Evolutionary conservation across 768 basidiomycete genomes (phyloP).

Genomic region (Psilocybe azurescens): DNA sequence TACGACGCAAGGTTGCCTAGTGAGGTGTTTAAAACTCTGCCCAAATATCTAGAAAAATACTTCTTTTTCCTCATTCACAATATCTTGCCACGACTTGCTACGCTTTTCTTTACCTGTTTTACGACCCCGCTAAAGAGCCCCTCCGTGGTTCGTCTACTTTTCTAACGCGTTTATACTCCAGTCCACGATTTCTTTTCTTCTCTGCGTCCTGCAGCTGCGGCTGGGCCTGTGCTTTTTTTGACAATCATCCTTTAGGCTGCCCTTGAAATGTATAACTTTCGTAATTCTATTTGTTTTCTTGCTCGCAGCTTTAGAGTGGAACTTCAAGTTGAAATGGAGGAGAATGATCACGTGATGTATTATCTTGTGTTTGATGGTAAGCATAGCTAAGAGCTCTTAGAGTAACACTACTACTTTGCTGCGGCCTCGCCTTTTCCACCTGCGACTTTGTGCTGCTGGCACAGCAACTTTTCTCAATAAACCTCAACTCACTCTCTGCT

Average conservation of each 20-base stretch:
- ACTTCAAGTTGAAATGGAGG: neutral
- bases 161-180: neutral
- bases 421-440: slow-evolving; percentile 18
- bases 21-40: slow-evolving; percentile 13
- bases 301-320: neutral
- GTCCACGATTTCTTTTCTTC: neutral
- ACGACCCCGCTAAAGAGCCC: slow-evolving; percentile 5
- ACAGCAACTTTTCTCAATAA: slow-evolving; percentile 27
- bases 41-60: neutral
- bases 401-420: slow-evolving; percentile 3
- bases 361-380: slow-evolving; percentile 1
- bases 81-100: slow-evolving; percentile 23
- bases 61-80: slow-evolving; percentile 6
- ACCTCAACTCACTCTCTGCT: neutral
- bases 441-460: slow-evolving; percentile 36
- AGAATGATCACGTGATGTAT: slow-evolving; percentile 4
- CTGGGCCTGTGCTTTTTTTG: neutral
- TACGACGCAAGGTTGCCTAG: slow-evolving; percentile 52
- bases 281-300: slow-evolving; percentile 4
- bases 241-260: neutral
- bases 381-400: neutral
- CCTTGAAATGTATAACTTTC: neutral
- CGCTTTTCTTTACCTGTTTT: slow-evolving; percentile 6
- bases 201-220: neutral
- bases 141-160: neutral